Evolutionary conservation across 345 rosid genomes (phyloP), one percentile per base, ranked within the genome.

Genomic region (Garcia nutans): DNA sequence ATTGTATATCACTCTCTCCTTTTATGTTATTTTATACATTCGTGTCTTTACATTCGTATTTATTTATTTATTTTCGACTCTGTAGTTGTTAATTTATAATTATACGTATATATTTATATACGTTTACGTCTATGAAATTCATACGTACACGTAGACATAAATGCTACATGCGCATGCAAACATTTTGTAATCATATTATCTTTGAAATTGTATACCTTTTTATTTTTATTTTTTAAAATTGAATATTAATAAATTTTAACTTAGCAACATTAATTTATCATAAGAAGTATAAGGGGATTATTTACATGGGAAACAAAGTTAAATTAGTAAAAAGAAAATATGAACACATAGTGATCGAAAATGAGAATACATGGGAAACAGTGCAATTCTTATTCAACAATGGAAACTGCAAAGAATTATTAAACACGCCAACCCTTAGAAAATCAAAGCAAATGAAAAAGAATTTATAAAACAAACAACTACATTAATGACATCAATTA

Each of bases 401-500:
- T 24, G 59, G 70, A 31, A 23, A 26, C 45, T 11, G 47, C 78
- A 67, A 68, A 49, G 16, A 44, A 44, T 26, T 28, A 12, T 26
- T 28, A 12, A 24, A 28, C 41, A 10, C 57, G 42, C 58, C 68
- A 47, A 37, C 49, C 49, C 45, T 41, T 8, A 24, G 20, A 20
- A 56, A 58, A 67, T 20, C 20, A 49, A 45, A 76, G 80, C 70
- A 55, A 71, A 33, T 52, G 6, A 37, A 37, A 37, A 20, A 67
- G 78, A 59, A 63, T 82, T 73, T 71, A 68, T 56, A 50, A 9
- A 73, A 68, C 70, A 76, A 76, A 65, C 69, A 44, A 59, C 76
- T 63, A 55, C 67, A 79, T 69, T 70, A 72, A 78, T 71, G 77
- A 67, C 79, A 64, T 63, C 52, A 66, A 64, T 63, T 59, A 66